Evolutionary conservation across 2,329 filamentous ascomycete species (phyloP).

Genomic region (Colletotrichum costaricense): DNA sequence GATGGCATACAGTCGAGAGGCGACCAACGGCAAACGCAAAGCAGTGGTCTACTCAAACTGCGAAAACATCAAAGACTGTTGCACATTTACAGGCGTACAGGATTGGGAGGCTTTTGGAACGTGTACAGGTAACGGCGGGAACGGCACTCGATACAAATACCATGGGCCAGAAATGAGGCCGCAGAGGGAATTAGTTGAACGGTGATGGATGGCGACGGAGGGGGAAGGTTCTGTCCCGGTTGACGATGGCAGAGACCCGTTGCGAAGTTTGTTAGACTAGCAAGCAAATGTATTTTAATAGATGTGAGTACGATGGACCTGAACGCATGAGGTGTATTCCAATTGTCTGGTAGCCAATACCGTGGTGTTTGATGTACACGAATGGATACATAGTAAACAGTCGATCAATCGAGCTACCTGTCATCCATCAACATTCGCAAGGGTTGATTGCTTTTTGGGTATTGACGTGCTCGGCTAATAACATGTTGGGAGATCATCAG

Average conservation of each 20-base stretch:
- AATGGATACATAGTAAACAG: neutral
- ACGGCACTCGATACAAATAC: slow-evolving; percentile 41
- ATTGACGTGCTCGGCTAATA: neutral
- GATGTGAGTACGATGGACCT: slow-evolving; percentile 44
- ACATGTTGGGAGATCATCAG: slow-evolving; percentile 3
- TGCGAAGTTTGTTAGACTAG: slow-evolving; percentile 36
- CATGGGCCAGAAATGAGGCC: slow-evolving; percentile 36
- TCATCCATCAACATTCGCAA: neutral
- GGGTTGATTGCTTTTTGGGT: neutral
- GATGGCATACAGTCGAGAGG: slow-evolving; percentile 17
- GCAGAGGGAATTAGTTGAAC: slow-evolving; percentile 13
- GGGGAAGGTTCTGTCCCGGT: neutral
- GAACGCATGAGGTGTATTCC: neutral
- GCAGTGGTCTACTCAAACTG: slow-evolving; percentile 4
- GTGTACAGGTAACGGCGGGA: slow-evolving; percentile 38
- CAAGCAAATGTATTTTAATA: slow-evolving; percentile 54
- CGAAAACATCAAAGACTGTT: slow-evolving; percentile 17
- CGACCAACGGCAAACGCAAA: neutral
- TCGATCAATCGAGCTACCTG: neutral
- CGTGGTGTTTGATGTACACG: neutral
- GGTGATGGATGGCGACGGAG: neutral
- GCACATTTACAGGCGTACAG: slow-evolving; percentile 33
- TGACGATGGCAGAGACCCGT: slow-evolving; percentile 9
- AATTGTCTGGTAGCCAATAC: neutral
- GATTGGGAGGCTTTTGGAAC: slow-evolving; percentile 34